Evolutionary conservation across 805 yeast genomes (phyloP).

Genomic region (Clavispora santaluciae): DNA sequence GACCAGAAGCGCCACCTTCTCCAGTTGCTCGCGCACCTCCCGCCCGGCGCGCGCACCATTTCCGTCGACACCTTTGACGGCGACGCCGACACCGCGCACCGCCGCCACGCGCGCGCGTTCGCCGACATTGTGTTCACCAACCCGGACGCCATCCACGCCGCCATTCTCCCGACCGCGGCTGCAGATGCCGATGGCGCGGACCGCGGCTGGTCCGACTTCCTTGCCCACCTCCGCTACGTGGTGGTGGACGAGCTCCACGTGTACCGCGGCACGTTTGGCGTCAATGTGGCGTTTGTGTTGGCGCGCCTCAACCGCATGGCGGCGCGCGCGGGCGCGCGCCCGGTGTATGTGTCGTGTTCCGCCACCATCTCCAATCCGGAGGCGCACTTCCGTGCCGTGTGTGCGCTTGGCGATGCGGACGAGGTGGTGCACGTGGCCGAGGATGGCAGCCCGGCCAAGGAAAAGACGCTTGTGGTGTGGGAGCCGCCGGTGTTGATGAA

Average conservation of each 20-base stretch:
- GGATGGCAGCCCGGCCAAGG: slow-evolving; percentile 90
- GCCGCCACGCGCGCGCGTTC: slow-evolving; percentile 50
- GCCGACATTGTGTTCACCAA: slow-evolving; percentile 87
- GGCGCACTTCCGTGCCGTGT: slow-evolving; percentile 65
- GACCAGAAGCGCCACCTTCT: slow-evolving; percentile 85
- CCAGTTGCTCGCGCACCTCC: slow-evolving; percentile 49
- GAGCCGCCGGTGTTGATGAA: slow-evolving; percentile 67
- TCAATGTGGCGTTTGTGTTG: slow-evolving; percentile 84
- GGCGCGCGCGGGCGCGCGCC: slow-evolving; percentile 21
- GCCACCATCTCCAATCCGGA: slow-evolving; percentile 83
- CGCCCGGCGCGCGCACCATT: slow-evolving; percentile 35
- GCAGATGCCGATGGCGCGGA: slow-evolving; percentile 22
- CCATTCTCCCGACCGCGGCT: slow-evolving; percentile 69
- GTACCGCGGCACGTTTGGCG: slow-evolving; percentile 87
- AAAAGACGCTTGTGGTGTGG: slow-evolving; percentile 74
- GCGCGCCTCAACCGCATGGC: slow-evolving; percentile 65
- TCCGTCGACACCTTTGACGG: slow-evolving; percentile 87
- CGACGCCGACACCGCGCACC: slow-evolving; percentile 63
- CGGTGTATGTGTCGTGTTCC: slow-evolving; percentile 79
- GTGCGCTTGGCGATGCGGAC: slow-evolving; percentile 51
- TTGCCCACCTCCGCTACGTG: slow-evolving; percentile 60
- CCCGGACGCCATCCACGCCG: slow-evolving; percentile 89
- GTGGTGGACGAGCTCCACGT: slow-evolving; percentile 85
- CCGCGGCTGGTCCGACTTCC: slow-evolving; percentile 61
- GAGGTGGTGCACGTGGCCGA: slow-evolving; percentile 53